Evolutionary conservation across 345 rosid genomes (phyloP), one percentile per base, ranked within the genome.

Genomic region (Cardamine occulta): DNA sequence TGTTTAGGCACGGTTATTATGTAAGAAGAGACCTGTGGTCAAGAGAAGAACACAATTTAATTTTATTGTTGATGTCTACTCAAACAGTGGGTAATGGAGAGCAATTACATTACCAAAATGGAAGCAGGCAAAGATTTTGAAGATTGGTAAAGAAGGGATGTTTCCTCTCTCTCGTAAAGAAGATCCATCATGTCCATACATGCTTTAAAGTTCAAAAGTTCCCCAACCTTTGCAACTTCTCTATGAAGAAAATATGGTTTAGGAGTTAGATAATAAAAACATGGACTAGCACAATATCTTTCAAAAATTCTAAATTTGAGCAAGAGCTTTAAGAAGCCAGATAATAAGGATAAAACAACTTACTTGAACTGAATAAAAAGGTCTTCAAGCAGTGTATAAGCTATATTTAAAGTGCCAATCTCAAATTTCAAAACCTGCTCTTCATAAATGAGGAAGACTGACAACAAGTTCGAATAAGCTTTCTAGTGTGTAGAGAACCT

Each of bases 181-280:
- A 93, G 93, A 85, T 93, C 98, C 91, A 91, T 88, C 78, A 91
- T 58, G 72, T 91, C 93, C 91, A 87, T 85, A 79, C 93, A 90
- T 54, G 87, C 91, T 68, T 89, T 90, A 62, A 86, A 84, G 73
- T 84, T 80, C 78, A 91, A 73, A 40, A 85, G 77, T 70, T 88
- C 89, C 51, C 93, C 97, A 78, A 82, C 86, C 72, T 78, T 87
- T 37, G 96, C 89, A 57, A 88, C 89, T 83, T 58, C 89, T 79
- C 98, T 93, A 53, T 21, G 7, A 26, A 67, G 8, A 59, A 13
- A 8, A 6, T 19, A 51, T 39, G 49, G 54, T 34, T 66, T 10
- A 37, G 9, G 13, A 26, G 14, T 70, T 26, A 17, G 39, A 37
- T 14, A 35, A 11, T 35, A 17, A 63, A 3, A 21, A 34, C 13